Conservation (phyloP, 2,329 filamentous ascomycete genomes). For the Fusarium sp. region DNA sequence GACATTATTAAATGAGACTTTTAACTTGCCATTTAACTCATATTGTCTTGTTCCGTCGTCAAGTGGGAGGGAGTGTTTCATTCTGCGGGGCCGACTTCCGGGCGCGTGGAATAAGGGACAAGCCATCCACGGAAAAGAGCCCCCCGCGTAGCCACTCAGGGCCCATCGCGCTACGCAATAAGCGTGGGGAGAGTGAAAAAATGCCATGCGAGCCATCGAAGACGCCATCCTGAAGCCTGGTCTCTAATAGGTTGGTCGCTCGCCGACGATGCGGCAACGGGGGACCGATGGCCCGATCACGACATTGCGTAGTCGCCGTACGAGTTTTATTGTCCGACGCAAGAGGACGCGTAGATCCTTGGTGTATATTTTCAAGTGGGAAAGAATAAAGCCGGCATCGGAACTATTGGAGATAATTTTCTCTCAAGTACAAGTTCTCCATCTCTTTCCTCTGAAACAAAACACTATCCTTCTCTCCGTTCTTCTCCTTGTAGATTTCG, state of each 20-base stretch:
- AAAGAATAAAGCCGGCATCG: slow-evolving; percentile 7
- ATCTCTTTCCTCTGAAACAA: neutral
- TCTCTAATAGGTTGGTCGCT: slow-evolving; percentile 25
- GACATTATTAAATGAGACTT: neutral
- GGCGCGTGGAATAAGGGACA: slow-evolving; percentile 18
- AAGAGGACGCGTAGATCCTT: neutral
- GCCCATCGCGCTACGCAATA: slow-evolving; percentile 2
- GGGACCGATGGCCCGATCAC: slow-evolving; percentile 39
- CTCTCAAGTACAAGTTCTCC: neutral
- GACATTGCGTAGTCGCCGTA: slow-evolving; percentile 16
- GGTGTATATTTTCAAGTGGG: neutral
- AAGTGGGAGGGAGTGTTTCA: slow-evolving; percentile 3
- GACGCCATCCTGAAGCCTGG: slow-evolving; percentile 32
- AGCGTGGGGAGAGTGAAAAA: slow-evolving; percentile 5
- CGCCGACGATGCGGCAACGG: neutral
- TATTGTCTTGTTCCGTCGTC: neutral
- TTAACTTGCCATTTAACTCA: neutral
- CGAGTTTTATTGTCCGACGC: neutral
- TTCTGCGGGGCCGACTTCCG: slow-evolving; percentile 41
- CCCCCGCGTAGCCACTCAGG: slow-evolving; percentile 18
- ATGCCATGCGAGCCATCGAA: slow-evolving; percentile 34
- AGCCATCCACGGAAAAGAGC: neutral
- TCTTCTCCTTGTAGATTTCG: neutral
- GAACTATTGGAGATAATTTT: neutral
- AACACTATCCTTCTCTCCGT: neutral